Evolutionary conservation across 1,139 yeast species (phyloP).

Genomic region (Lodderomyces parapsilosis): DNA sequence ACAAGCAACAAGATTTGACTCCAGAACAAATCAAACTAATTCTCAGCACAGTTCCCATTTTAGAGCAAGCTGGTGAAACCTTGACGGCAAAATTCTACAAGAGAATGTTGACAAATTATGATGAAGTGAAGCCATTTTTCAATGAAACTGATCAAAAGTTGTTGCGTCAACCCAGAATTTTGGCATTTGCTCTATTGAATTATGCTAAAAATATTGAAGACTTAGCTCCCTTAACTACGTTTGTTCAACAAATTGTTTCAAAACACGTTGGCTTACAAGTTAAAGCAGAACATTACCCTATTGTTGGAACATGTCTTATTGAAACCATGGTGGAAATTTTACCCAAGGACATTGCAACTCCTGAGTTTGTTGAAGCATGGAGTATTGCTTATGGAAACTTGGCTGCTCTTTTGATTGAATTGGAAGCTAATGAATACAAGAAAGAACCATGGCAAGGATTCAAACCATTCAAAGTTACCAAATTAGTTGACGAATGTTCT

Average conservation of each 20-base stretch:
- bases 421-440: constrained; percentile 50
- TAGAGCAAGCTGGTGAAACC: constrained; percentile 54
- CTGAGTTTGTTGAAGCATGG: constrained; percentile 64
- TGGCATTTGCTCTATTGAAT: constrained; percentile 60
- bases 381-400: constrained; percentile 61
- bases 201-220: constrained; percentile 68
- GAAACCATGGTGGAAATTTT: constrained; percentile 54
- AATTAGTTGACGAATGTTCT: constrained; percentile 41
- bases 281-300: constrained; percentile 61
- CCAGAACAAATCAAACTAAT: constrained; percentile 38
- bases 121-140: constrained; percentile 58
- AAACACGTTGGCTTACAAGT: constrained; percentile 68
- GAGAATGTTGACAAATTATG: constrained; percentile 52
- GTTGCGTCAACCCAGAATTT: constrained; percentile 60
- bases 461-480: constrained; percentile 48
- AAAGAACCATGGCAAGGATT: constrained; percentile 55
- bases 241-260: constrained; percentile 59
- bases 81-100: constrained; percentile 56
- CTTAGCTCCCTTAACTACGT: constrained; percentile 49
- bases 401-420: constrained; percentile 58
- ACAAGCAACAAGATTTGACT: constrained; percentile 22
- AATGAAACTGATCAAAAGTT: constrained; percentile 57
- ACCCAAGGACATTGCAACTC: constrained; percentile 57
- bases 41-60: constrained; percentile 57
- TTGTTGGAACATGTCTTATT: constrained; percentile 58